Evolutionary conservation across 2,329 filamentous ascomycete genomes (phyloP).

Genomic region (Nothophoma quercina): DNA sequence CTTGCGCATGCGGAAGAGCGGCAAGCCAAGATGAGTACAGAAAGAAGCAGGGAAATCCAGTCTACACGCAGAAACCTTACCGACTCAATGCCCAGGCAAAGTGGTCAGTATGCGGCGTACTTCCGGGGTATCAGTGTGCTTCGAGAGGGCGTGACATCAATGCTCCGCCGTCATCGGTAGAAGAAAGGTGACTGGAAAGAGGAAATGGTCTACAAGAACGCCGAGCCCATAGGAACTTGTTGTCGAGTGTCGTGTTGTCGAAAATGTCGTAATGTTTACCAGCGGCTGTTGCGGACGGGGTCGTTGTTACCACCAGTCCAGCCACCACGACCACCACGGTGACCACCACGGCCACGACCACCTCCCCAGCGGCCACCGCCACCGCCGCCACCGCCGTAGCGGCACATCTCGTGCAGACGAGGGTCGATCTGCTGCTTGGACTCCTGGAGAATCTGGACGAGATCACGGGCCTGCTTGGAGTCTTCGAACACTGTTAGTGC

Average conservation of each 20-base stretch:
- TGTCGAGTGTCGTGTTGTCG: constrained; percentile 10
- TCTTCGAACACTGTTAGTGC: constrained; percentile 51
- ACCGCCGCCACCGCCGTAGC: constrained; percentile 86
- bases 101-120: constrained; percentile 28
- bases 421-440: constrained; percentile 99
- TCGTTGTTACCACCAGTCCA: constrained; percentile 51
- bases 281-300: constrained; percentile 52
- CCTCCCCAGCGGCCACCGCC: constrained; percentile 73
- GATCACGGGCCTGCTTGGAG: constrained; percentile 81
- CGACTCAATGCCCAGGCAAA: constrained; percentile 20
- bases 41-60: constrained; percentile 36
- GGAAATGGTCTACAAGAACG: constrained; percentile 36
- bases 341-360: constrained; percentile 72
- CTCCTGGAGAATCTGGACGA: constrained; percentile 90
- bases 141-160: constrained; percentile 28
- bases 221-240: constrained; percentile 24
- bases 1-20: constrained; percentile 4
- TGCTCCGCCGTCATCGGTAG: constrained; percentile 30
- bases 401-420: constrained; percentile 92
- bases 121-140: constrained; percentile 44
- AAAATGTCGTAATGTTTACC: constrained; percentile 37
- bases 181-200: constrained; percentile 24
- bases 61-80: constrained; percentile 31
- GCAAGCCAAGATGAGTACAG: constrained; percentile 5
- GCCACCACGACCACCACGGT: constrained; percentile 56